Evolutionary conservation across 768 basidiomycete species (phyloP), one percentile per base, ranked within the genome.

Genomic region (Leucosporidium creatinivorum): DNA sequence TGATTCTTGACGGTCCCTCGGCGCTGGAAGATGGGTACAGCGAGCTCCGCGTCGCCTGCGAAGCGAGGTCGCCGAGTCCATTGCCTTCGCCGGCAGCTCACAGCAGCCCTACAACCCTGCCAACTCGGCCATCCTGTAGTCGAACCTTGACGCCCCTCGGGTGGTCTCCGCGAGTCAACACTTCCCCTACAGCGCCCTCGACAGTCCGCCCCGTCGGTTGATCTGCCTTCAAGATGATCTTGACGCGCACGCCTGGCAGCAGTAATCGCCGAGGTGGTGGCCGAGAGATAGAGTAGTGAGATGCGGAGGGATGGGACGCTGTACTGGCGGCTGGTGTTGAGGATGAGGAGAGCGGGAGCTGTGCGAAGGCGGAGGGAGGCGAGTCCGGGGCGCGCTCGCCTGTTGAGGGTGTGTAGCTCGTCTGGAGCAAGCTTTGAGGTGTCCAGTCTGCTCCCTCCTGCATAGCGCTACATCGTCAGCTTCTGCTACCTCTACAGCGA

Each of bases 91-190:
- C 31, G 5, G 49, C 59, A 28, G 31, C 28, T 60, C 59, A 48
- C 10, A 67, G 17, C 8, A 63, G 31, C 28, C 67, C 25, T 2
- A 66, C 70, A 26, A 71, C 64, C 23, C 70, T 59, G 6, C 70
- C 70, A 3, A 71, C 67, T 17, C 64, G n/a, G 9, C 70, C 67
- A 44, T 71, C 67, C 25, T 15, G 15, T 18, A 71, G n/a, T 0
- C 70, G n/a, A 0, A 71, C 70, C 44, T 71, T 71, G 21, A 71
- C 67, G 13, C 70, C 70, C 21, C 70, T 33, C 23, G 70, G 70
- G 39, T 71, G 70, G 36, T 71, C 67, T 2, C 67, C 70, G n/a
- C 48, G 60, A 31, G 70, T 66, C n/a, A 71, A 19, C 21, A 58
- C 59, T 26, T 71, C 70, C 3, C 10, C 25, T 0, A 71, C 70